Conservation (phyloP, 352 stramenopile species). For the Peronosclerospora sorghi region DNA sequence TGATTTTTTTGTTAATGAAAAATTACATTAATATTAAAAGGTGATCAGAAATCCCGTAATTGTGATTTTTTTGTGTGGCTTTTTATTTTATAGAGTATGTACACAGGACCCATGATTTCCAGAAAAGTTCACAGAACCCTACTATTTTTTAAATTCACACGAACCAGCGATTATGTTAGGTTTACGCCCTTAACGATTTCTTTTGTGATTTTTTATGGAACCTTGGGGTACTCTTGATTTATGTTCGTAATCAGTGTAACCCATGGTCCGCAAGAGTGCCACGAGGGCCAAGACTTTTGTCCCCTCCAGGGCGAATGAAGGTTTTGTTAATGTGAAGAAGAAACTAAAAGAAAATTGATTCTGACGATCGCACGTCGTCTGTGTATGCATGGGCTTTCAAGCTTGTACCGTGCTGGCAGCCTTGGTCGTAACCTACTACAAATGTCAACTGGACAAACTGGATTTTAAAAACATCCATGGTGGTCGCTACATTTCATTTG, state of each 20-base stretch:
- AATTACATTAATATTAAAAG: too few relatives aligned
- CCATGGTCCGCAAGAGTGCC: slow-evolving; percentile 20
- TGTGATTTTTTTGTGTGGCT: too few relatives aligned
- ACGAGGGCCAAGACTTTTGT: slow-evolving; percentile 7
- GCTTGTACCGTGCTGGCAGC: slow-evolving; percentile 10
- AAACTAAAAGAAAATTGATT: background rate
- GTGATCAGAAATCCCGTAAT: too few relatives aligned
- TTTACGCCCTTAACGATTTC: too few relatives aligned
- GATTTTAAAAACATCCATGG: slow-evolving; percentile 4
- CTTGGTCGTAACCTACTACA: slow-evolving; percentile 12
- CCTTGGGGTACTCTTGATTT: too few relatives aligned
- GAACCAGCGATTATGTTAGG: too few relatives aligned
- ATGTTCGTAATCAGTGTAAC: background rate
- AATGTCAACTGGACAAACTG: slow-evolving; percentile 10
- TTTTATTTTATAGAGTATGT: too few relatives aligned
- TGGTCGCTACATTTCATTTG: slow-evolving; percentile 33
- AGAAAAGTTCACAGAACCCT: too few relatives aligned
- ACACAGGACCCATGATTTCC: too few relatives aligned
- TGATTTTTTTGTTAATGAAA: too few relatives aligned
- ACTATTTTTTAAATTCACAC: too few relatives aligned
- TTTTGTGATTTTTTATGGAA: too few relatives aligned
- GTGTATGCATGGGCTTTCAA: slow-evolving; percentile 21
- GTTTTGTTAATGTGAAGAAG: slow-evolving; percentile 6
- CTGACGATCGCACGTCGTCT: background rate
- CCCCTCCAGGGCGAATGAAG: slow-evolving; percentile 6